Conservation (phyloP, 305 asterid genomes). For the Fraxinus sp. region DNA sequence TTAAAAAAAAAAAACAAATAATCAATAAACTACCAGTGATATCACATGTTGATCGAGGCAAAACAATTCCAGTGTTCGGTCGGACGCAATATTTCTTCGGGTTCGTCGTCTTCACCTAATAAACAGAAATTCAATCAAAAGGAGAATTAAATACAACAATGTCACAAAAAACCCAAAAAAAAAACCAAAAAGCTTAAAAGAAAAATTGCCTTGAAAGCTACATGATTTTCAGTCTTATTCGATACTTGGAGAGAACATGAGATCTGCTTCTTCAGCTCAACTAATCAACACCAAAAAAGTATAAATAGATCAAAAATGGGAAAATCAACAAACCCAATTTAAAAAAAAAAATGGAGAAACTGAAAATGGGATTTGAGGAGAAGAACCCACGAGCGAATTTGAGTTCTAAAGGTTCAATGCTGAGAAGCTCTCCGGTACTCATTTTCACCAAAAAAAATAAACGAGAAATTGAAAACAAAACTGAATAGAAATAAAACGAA, state of each 20-base stretch:
- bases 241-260: slow-evolving; percentile 68
- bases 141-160: neutral
- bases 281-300: slow-evolving; percentile 27
- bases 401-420: slow-evolving; percentile 51
- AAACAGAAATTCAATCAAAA: neutral
- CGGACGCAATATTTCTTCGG: slow-evolving; percentile 41
- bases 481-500: slow-evolving; percentile 20
- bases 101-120: slow-evolving; percentile 52
- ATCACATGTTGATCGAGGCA: slow-evolving; percentile 54
- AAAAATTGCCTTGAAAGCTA: slow-evolving; percentile 67
- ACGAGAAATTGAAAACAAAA: too few relatives aligned
- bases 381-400: slow-evolving; percentile 47
- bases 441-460: slow-evolving; percentile 17
- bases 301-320: neutral
- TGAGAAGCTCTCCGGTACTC: slow-evolving; percentile 45
- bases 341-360: neutral
- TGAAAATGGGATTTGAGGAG: neutral
- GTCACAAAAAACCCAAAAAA: neutral
- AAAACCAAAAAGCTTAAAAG: neutral
- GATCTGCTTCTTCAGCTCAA: slow-evolving; percentile 80
- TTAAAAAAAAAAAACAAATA: neutral
- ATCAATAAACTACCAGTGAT: slow-evolving; percentile 40
- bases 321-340: neutral
- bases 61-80: slow-evolving; percentile 47
- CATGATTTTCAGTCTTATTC: slow-evolving; percentile 61